Conservation (phyloP, 495 filamentous ascomycete genomes). For the Apodospora peruviana region DNA sequence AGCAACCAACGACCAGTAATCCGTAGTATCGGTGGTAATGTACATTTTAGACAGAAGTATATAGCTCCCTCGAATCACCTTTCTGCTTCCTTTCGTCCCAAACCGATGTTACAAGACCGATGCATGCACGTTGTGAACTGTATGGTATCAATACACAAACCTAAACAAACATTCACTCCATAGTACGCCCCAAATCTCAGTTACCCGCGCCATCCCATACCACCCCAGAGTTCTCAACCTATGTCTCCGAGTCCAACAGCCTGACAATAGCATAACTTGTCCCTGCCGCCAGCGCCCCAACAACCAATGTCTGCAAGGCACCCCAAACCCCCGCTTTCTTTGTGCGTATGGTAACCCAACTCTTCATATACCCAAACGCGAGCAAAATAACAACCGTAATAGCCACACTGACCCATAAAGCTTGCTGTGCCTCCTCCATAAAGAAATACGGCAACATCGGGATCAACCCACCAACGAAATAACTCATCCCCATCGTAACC, state of each 20-base stretch:
- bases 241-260: conserved; percentile 13
- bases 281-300: conserved; percentile 37
- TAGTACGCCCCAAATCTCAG: too few relatives aligned
- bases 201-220: too few relatives aligned
- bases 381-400: conserved; percentile 48
- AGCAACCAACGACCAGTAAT: too few relatives aligned
- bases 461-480: conserved; percentile 51
- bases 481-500: conserved; percentile 45
- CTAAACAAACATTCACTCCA: too few relatives aligned
- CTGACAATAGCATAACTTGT: conserved; percentile 40
- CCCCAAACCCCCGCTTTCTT: conserved; percentile 33
- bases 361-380: conserved; percentile 50
- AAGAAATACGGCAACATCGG: conserved; percentile 56
- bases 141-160: too few relatives aligned
- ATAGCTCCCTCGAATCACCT: too few relatives aligned
- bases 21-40: too few relatives aligned
- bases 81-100: too few relatives aligned
- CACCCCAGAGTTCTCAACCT: too few relatives aligned
- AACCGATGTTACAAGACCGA: too few relatives aligned
- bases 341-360: conserved; percentile 32
- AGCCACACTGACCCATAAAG: conserved; percentile 43
- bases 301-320: conserved; percentile 34
- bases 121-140: too few relatives aligned
- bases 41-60: too few relatives aligned
- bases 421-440: conserved; percentile 34